A percentile compares a stretch with the other conserved stretches of the same genome.
Evolutionary conservation across 257 asterid genomes (phyloP).

Genomic region (Asclepias syriaca): DNA sequence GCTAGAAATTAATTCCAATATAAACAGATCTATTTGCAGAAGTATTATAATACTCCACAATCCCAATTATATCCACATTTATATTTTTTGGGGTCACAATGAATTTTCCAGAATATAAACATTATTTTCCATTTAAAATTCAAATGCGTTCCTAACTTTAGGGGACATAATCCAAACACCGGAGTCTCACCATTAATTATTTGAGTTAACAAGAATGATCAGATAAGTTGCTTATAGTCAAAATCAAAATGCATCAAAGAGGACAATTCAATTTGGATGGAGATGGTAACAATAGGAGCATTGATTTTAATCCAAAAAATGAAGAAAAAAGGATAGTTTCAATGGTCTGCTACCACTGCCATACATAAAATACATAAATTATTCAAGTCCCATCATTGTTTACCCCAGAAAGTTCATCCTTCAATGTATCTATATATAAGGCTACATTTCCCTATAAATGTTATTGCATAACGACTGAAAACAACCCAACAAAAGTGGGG

Average conservation of each 20-base stretch:
- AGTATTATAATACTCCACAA: background rate
- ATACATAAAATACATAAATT: background rate
- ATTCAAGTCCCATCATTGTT: background rate
- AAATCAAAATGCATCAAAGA: background rate
- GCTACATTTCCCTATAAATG: background rate
- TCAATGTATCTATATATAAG: background rate
- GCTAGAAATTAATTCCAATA: no score
- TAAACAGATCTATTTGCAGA: no score
- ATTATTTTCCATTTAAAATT: background rate
- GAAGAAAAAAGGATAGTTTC: background rate
- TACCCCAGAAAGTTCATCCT: background rate
- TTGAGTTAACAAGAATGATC: no score
- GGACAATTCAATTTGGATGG: background rate
- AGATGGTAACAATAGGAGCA: background rate
- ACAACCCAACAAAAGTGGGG: background rate
- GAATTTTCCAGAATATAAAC: no score
- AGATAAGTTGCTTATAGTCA: background rate
- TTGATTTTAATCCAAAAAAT: background rate
- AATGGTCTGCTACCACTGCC: background rate
- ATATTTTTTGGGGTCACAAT: no score
- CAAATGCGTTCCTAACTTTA: background rate
- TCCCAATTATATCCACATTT: background rate
- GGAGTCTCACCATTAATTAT: background rate
- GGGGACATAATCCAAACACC: background rate
- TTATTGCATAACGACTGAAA: background rate